Evolutionary conservation across 1,284 basidiomycete genomes (phyloP), one percentile per base, ranked within the genome.

Genomic region (Ceratobasidium sp.): DNA sequence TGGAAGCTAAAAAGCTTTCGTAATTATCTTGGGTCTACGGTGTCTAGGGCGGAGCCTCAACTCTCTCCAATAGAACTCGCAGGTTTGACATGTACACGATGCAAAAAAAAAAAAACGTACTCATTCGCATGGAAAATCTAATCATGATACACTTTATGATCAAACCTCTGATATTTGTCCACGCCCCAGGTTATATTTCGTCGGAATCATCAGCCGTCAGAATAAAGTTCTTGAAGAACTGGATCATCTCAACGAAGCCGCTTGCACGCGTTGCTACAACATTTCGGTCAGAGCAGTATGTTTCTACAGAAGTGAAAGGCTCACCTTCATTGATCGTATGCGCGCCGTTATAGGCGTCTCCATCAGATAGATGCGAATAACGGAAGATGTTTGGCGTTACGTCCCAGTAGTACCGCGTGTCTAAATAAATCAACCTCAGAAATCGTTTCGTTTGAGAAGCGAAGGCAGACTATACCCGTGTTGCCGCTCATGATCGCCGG

Each of bases 261-360:
- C 73, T 74, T 14, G 72, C 60, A 18, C 76, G 76, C 39, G 76
- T 76, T 18, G 74, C 36, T 26, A 45, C 18, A 8, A 23, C n/a
- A 6, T 10, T 10, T 18, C n/a, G 18, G 21, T 32, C 14, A 52
- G 6, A n/a, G n/a, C 36, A 14, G 14, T 39, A 14, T 14, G 14
- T 39, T 78, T 73, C 28, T 26, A 18, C 8, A 14, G 36, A 39
- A 12, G 2, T 23, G 30, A 21, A 39, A 21, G 30, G 64, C 73
- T 72, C 75, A 82, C 85, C 81, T 82, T 90, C 88, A 73, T 89
- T 86, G 48, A 89, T 86, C 0, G 91, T 91, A 78, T 92, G 92
- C 3, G 85, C 85, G 59, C 81, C 81, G 76, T 79, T 75, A 18
- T 76, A 57, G 32, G 64, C 30, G 32, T 76, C 73, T 34, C 71